Evolutionary conservation across 306 rosid genomes (phyloP).

Genomic region (Sphenostylis stenocarpa): DNA sequence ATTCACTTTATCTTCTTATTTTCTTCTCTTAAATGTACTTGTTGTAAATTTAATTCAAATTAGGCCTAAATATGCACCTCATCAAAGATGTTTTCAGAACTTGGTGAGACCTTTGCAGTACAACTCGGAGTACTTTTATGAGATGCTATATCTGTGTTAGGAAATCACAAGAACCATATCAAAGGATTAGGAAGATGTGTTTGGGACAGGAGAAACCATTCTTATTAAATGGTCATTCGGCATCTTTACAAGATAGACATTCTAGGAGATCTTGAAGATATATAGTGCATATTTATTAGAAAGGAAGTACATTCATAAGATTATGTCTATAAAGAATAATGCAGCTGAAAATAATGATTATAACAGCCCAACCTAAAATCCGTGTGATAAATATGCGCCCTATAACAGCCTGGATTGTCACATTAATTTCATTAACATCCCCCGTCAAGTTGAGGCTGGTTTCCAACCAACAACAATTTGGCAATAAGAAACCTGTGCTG

Average conservation of each 20-base stretch:
- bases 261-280: not conserved
- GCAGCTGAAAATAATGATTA: not conserved
- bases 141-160: not conserved
- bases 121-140: not conserved
- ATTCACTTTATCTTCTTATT: not conserved
- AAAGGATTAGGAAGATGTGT: not conserved
- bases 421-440: not conserved
- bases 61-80: not conserved
- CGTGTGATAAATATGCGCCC: not conserved
- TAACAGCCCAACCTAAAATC: not conserved
- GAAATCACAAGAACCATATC: not conserved
- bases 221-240: not conserved
- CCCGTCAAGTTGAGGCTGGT: not conserved
- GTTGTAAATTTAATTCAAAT: not conserved
- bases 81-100: conserved; percentile 7
- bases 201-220: not conserved
- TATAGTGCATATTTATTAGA: not conserved
- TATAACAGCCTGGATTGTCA: not conserved
- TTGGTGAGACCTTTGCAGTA: not conserved
- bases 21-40: not conserved
- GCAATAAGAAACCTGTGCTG: not conserved
- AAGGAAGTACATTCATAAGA: not conserved
- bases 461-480: not conserved
- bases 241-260: not conserved
- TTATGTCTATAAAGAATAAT: not conserved